These are phyloP conservation scores for Ceratobasidium sp. DNA, from an alignment of 1,284 basidiomycete genomes.

Conservation along the genomic window DNA sequence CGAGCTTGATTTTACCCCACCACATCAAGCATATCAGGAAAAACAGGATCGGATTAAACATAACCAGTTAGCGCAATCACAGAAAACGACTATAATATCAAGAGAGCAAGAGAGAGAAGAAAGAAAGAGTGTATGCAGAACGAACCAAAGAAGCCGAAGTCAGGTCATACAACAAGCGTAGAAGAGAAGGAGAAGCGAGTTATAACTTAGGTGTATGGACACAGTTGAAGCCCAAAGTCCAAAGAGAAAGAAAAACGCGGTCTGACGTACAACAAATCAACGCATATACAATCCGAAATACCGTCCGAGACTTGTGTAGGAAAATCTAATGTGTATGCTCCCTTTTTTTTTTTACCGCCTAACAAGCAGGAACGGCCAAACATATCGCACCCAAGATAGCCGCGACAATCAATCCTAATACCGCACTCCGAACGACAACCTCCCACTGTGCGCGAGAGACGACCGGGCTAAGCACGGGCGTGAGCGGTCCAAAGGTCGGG, in stretches of 20 bases:
- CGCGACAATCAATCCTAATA: conserved; percentile 57
- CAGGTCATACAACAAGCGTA: background rate
- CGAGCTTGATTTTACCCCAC: too few relatives aligned
- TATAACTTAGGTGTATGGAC: conserved; percentile 17
- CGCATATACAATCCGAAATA: conserved; percentile 3
- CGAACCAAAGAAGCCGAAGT: background rate
- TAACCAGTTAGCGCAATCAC: background rate
- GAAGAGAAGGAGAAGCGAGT: background rate
- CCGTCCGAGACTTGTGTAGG: background rate
- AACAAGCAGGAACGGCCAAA: conserved; percentile 43
- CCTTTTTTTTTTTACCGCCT: too few relatives aligned
- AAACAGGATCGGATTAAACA: too few relatives aligned
- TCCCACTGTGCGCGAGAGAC: conserved; percentile 84
- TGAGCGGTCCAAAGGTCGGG: conserved; percentile 75
- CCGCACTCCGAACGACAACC: conserved; percentile 65
- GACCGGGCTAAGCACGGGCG: conserved; percentile 75
- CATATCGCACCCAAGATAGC: conserved; percentile 44
- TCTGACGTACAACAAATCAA: background rate
- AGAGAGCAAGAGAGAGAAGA: background rate
- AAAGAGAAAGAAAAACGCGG: background rate
- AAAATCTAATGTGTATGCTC: background rate
- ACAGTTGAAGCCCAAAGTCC: background rate
- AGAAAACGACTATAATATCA: background rate
- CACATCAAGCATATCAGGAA: too few relatives aligned
- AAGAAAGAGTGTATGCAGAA: background rate